Base-by-base conservation (phyloP, 1,139 yeast species). In the Nakaseomyces sp. region DNA sequence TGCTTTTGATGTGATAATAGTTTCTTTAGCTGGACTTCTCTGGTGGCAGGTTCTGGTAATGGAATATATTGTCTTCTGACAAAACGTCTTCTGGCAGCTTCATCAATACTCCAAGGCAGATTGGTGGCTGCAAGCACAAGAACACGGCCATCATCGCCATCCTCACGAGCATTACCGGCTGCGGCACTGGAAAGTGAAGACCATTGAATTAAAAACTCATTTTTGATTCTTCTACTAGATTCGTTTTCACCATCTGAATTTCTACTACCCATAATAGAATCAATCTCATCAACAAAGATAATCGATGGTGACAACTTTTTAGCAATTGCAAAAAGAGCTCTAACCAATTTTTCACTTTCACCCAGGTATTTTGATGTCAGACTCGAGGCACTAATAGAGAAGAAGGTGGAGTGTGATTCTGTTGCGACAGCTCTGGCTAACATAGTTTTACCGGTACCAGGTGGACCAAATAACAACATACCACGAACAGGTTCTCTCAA, bases 361-460 rank as follows among this genome's bases (percentile, higher is more conserved):
- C 98, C 98, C 45, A 91, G 70, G 58, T 79, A 85, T 62, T 91
- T 91, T 13, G 96, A 87, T 0, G 96, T 89, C 52, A 91, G 72
- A 8, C 95, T 84, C 1, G 96, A 86, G 2, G 96, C 93, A 53
- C 93, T 82, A 30, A 91, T 89, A 33, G 94, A 80, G 63, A 91
- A 91, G 63, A 91, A 91, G 0, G 97, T 91, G 1, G 96, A 87
- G 50, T 84, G 83, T 12, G 96, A 86, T 65, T 91, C 97, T 0
- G 96, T 89, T 0, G 98, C 98, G 7, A 91, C 97, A 0, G 98
- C 97, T 52, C 96, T 71, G 0, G 97, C 97, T 55, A 91, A 72
- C 96, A 91, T 91, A 0, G 98, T 91, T 56, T 91, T 91, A 50
- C 98, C 98, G 0, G 98, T 91, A 16, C 98, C 98, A 0, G 98